Conservation (phyloP, 1,139 yeast genomes). For the Debaryomyces udenii region DNA sequence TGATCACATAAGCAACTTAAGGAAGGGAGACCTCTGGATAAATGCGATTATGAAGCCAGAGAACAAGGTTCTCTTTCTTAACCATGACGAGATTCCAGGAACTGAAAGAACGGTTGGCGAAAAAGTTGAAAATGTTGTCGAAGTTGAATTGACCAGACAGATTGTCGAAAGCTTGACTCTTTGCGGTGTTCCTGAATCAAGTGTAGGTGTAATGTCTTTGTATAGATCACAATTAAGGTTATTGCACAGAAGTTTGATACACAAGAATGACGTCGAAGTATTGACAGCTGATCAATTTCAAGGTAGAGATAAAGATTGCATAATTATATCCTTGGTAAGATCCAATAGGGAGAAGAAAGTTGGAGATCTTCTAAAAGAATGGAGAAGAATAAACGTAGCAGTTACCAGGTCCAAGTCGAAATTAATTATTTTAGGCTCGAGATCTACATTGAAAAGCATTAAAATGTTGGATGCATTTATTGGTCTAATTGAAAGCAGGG, state of each 20-base stretch:
- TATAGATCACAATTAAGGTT: conserved; percentile 79
- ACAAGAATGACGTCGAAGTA: conserved; percentile 59
- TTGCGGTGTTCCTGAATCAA: conserved; percentile 61
- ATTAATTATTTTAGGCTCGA: conserved; percentile 80
- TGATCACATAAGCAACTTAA: conserved; percentile 1
- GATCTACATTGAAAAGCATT: conserved; percentile 58
- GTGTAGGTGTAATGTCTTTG: conserved; percentile 86
- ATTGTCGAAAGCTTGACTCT: conserved; percentile 59
- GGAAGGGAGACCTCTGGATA: conserved; percentile 32
- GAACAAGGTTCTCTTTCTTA: conserved; percentile 69
- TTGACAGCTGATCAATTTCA: conserved; percentile 96
- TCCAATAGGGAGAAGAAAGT: conserved; percentile 69
- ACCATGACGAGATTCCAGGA: conserved; percentile 72
- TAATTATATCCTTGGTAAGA: conserved; percentile 83
- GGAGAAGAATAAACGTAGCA: conserved; percentile 93
- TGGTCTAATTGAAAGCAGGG: conserved; percentile 55
- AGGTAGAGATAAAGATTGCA: conserved; percentile 92
- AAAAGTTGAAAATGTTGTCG: conserved; percentile 70
- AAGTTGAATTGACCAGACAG: conserved; percentile 65
- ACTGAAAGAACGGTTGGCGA: conserved; percentile 63
- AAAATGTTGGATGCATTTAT: conserved; percentile 65
- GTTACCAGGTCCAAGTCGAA: conserved; percentile 89
- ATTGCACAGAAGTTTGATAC: conserved; percentile 47
- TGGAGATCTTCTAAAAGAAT: conserved; percentile 81
- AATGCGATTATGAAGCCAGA: conserved; percentile 30